phyloP scores from a whole-genome alignment of 2,329 filamentous ascomycete genomes.

The Aspergillus ruber region DNA sequence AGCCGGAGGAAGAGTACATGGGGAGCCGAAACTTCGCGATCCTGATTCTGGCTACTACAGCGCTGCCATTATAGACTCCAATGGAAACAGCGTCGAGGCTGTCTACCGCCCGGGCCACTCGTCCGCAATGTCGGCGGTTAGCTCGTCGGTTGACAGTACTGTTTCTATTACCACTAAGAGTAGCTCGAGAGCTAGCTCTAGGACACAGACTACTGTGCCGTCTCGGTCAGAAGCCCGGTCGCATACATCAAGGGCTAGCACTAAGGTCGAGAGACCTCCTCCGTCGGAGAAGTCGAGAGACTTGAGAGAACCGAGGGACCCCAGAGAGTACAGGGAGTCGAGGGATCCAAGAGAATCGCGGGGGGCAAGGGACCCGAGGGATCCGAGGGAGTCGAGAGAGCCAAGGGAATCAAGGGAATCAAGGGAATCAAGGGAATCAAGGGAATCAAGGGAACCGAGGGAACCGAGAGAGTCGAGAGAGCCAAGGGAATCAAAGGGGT shows the following conservation, averaged over 20 bases:
- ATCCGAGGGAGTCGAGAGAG: too few species aligned
- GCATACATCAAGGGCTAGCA: constrained; percentile 21
- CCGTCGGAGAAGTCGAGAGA: constrained; percentile 3
- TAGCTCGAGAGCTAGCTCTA: constrained; percentile 21
- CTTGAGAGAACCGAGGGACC: too few species aligned
- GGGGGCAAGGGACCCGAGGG: too few species aligned
- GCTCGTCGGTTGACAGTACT: constrained; percentile 29
- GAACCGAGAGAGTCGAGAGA: too few species aligned
- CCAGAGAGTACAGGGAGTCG: too few species aligned
- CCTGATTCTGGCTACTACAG: constrained; percentile 53
- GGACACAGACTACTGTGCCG: constrained; percentile 24
- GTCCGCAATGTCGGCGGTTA: constrained; percentile 21
- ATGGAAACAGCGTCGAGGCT: constrained; percentile 79
- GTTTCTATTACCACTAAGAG: constrained; percentile 33
- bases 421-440: too few species aligned
- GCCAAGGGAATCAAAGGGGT: too few species aligned
- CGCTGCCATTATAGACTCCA: constrained; percentile 64
- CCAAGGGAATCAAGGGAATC: too few species aligned
- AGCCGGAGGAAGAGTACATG: constrained; percentile 56
- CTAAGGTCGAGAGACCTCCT: constrained; percentile 15
- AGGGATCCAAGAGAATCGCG: too few species aligned
- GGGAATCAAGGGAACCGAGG: too few species aligned
- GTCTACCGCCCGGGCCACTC: constrained; percentile 48
- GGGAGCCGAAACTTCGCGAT: constrained; percentile 50
- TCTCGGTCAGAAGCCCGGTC: constrained; percentile 25